These are phyloP conservation scores for Boletus insuetus DNA, from an alignment of 768 basidiomycete genomes.

Conservation along the genomic window DNA sequence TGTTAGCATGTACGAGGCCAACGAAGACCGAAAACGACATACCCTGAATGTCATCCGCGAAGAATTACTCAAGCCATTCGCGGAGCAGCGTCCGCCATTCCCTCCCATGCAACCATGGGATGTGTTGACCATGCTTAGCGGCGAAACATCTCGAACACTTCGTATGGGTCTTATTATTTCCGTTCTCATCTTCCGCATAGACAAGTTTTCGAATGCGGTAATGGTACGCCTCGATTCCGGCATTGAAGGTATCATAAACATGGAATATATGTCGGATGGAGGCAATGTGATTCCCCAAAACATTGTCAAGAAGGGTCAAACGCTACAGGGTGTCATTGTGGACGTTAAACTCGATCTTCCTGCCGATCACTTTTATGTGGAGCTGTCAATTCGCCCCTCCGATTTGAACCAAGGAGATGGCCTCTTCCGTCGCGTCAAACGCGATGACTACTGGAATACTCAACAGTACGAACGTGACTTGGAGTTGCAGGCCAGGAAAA, in stretches of 20 bases:
- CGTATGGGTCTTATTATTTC: constrained; percentile 79
- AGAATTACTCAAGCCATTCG: constrained; percentile 79
- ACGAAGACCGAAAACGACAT: constrained; percentile 83
- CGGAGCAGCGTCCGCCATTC: constrained; percentile 71
- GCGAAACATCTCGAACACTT: constrained; percentile 81
- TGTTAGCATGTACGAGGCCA: constrained; percentile 80
- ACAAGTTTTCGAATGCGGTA: constrained; percentile 41
- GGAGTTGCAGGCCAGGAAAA: constrained; percentile 77
- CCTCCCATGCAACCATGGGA: constrained; percentile 67
- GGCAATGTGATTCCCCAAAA: constrained; percentile 39
- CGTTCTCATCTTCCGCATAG: constrained; percentile 59
- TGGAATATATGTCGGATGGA: constrained; percentile 56
- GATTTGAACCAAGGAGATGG: constrained; percentile 65
- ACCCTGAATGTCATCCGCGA: constrained; percentile 85
- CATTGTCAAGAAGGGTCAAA: constrained; percentile 73
- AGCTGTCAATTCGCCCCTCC: constrained; percentile 65
- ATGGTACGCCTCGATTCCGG: constrained; percentile 88
- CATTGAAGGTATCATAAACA: constrained; percentile 75
- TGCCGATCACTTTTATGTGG: constrained; percentile 63
- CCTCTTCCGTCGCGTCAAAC: constrained; percentile 55
- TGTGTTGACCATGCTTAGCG: constrained; percentile 91
- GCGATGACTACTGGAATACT: constrained; percentile 65
- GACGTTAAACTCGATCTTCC: constrained; percentile 62
- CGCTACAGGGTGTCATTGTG: constrained; percentile 76
- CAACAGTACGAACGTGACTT: constrained; percentile 62